Evolutionary conservation across 2,329 filamentous ascomycete genomes (phyloP).

Genomic region (Alternaria sp.): DNA sequence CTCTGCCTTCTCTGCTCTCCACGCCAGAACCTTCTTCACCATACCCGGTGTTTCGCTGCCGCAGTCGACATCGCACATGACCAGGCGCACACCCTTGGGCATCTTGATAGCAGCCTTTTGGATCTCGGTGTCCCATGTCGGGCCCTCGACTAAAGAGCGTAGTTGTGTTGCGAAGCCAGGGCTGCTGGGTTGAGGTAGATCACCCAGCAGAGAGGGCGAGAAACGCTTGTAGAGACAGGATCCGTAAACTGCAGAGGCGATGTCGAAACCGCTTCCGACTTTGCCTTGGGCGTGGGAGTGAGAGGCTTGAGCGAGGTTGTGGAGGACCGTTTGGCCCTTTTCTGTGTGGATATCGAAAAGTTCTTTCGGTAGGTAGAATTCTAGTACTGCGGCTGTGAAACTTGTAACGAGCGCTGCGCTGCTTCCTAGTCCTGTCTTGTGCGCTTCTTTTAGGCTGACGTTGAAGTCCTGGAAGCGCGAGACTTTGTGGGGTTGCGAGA

Average conservation of each 20-base stretch:
- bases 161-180: slow-evolving; percentile 72
- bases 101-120: slow-evolving; percentile 72
- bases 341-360: slow-evolving; percentile 64
- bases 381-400: slow-evolving; percentile 76
- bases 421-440: slow-evolving; percentile 96
- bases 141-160: slow-evolving; percentile 67
- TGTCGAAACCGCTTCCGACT: slow-evolving; percentile 93
- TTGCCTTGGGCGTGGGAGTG: slow-evolving; percentile 98
- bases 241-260: slow-evolving; percentile 90
- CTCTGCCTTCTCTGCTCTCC: slow-evolving; percentile 70
- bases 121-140: slow-evolving; percentile 81
- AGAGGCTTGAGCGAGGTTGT: slow-evolving; percentile 91
- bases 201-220: slow-evolving; percentile 74
- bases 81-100: slow-evolving; percentile 74
- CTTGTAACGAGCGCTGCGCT: slow-evolving; percentile 93
- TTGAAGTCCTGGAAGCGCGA: slow-evolving; percentile 77
- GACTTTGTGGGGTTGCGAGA: slow-evolving; percentile 5
- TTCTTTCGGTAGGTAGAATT: slow-evolving; percentile 70
- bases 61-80: slow-evolving; percentile 96
- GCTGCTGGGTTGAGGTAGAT: slow-evolving; percentile 70
- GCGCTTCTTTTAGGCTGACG: slow-evolving; percentile 75
- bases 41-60: slow-evolving; percentile 92
- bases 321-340: slow-evolving; percentile 67
- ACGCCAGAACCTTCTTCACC: slow-evolving; percentile 89
- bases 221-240: slow-evolving; percentile 93